A percentile compares a stretch with the other conserved stretches of the same genome.
These are phyloP conservation scores for Amanita exitialis DNA, from an alignment of 768 basidiomycete species.

Conservation along the genomic window DNA sequence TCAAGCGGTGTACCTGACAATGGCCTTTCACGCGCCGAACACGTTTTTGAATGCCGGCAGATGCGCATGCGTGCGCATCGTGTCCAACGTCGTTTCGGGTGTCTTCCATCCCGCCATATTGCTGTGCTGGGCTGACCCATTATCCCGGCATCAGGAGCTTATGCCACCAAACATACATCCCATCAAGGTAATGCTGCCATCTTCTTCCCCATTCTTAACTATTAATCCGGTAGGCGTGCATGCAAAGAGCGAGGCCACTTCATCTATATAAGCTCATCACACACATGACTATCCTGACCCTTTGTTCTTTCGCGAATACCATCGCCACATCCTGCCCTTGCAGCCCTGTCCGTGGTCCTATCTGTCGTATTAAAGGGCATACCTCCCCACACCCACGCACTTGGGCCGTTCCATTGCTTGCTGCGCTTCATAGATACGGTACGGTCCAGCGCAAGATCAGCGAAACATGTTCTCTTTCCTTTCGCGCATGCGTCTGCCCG, in stretches of 20 bases:
- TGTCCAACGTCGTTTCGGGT: not conserved
- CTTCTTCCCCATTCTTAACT: not conserved
- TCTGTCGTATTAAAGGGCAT: not conserved
- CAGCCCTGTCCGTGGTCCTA: not conserved
- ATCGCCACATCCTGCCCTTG: not conserved
- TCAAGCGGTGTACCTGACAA: not conserved
- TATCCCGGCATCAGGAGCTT: not conserved
- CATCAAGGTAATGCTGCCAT: not conserved
- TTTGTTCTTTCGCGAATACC: constrained; percentile 1
- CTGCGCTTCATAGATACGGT: constrained; percentile 7
- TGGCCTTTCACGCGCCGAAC: constrained; percentile 1
- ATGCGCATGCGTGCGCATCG: not conserved
- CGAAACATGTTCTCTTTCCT: constrained; percentile 6
- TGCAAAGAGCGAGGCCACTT: constrained; percentile 1
- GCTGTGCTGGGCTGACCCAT: not conserved
- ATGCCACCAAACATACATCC: too few relatives aligned
- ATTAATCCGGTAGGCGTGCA: not conserved
- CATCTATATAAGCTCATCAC: constrained; percentile 6
- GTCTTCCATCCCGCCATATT: not conserved
- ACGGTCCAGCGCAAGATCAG: not conserved
- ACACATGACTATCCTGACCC: constrained; percentile 2
- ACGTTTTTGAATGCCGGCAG: not conserved
- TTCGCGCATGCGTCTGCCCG: constrained; percentile 4
- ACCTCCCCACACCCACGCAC: not conserved
- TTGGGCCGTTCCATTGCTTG: not conserved